Evolutionary conservation across 306 rosid species (phyloP).

Genomic region (Sicyos edulis): DNA sequence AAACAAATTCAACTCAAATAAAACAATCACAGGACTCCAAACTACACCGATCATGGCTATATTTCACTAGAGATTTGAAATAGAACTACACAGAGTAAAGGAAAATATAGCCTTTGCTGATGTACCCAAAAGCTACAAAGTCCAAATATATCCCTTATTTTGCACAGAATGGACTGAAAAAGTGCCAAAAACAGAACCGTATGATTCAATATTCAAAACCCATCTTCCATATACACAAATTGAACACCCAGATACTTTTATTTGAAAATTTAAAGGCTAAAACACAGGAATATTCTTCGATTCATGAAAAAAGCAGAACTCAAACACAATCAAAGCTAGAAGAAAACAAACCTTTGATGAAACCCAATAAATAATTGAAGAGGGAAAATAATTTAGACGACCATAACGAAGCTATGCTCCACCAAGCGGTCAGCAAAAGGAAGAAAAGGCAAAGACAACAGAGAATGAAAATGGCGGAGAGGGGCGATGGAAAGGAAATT

Average conservation of each 20-base stretch:
- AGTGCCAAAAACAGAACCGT: conserved; percentile 5
- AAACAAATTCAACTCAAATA: neutral
- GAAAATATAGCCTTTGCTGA: conserved; percentile 1
- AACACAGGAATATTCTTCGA: neutral
- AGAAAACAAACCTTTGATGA: conserved; percentile 25
- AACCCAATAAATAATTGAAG: neutral
- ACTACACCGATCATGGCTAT: conserved; percentile 5
- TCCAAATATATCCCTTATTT: neutral
- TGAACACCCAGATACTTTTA: neutral
- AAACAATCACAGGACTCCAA: neutral
- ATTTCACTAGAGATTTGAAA: neutral
- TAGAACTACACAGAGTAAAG: neutral
- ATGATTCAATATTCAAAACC: neutral
- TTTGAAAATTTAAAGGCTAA: neutral
- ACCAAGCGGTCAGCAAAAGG: conserved; percentile 22
- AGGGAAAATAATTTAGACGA: conserved; percentile 28
- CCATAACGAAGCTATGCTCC: conserved; percentile 32
- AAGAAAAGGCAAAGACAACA: conserved; percentile 3
- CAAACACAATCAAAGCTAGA: neutral
- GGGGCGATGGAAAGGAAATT: conserved; percentile 1
- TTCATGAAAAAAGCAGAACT: neutral
- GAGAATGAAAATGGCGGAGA: conserved; percentile 15
- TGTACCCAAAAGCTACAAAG: neutral
- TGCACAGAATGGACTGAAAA: neutral
- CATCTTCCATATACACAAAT: neutral